These are phyloP conservation scores for Colletotrichum tamarilloi DNA, from an alignment of 2,329 filamentous ascomycete species.

Conservation along the genomic window DNA sequence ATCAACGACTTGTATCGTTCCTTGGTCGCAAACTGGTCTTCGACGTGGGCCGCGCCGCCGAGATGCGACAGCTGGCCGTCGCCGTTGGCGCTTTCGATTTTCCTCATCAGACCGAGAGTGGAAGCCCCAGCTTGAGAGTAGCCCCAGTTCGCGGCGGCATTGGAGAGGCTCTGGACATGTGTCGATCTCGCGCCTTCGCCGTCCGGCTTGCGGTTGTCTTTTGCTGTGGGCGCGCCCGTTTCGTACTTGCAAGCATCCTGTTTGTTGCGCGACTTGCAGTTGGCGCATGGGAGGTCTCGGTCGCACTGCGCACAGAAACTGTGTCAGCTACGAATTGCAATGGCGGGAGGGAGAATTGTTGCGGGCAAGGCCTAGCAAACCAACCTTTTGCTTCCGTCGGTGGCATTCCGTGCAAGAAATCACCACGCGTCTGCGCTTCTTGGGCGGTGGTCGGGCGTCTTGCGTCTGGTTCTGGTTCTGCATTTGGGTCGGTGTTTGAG, in stretches of 20 bases:
- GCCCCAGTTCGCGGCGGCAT: slow-evolving; percentile 61
- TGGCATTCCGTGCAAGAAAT: slow-evolving; percentile 75
- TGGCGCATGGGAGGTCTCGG: slow-evolving; percentile 68
- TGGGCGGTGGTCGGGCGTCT: slow-evolving; percentile 51
- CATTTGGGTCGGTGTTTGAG: slow-evolving; percentile 8
- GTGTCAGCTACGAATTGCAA: slow-evolving; percentile 11
- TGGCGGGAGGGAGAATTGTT: not conserved
- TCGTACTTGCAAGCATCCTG: slow-evolving; percentile 68
- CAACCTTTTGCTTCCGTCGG: slow-evolving; percentile 69
- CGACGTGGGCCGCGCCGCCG: slow-evolving; percentile 39
- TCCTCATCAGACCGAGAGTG: slow-evolving; percentile 65
- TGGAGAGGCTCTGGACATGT: slow-evolving; percentile 49
- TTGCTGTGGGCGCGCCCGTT: slow-evolving; percentile 57
- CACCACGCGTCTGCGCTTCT: slow-evolving; percentile 69
- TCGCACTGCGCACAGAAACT: slow-evolving; percentile 59
- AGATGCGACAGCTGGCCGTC: slow-evolving; percentile 47
- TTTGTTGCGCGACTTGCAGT: slow-evolving; percentile 68
- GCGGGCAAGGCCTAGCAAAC: not conserved
- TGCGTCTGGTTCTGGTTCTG: slow-evolving; percentile 7
- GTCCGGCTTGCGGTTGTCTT: slow-evolving; percentile 46
- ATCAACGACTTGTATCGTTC: slow-evolving; percentile 70
- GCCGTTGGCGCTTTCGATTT: slow-evolving; percentile 59
- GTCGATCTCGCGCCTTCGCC: slow-evolving; percentile 36
- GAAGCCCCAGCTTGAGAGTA: slow-evolving; percentile 64
- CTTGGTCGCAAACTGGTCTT: slow-evolving; percentile 55